Conservation (phyloP, 495 filamentous ascomycete species). For the Cladorrhinum samala region DNA sequence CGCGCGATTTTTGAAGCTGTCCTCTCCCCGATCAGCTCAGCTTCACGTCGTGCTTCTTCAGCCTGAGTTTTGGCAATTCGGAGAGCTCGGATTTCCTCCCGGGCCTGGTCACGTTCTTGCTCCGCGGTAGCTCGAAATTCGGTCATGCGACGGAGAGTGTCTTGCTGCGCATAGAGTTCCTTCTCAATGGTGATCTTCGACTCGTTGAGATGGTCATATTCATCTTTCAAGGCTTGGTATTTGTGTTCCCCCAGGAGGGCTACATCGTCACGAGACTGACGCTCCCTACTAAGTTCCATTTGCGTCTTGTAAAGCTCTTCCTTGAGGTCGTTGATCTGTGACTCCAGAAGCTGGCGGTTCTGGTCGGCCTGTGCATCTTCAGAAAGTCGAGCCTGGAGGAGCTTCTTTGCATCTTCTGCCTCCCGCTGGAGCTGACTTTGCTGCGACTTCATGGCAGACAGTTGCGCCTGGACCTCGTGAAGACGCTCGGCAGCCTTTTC, state of each 20-base stretch:
- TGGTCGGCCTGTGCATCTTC: constrained; percentile 84
- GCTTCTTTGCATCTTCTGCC: constrained; percentile 75
- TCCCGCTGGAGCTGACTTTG: constrained; percentile 79
- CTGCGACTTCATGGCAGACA: constrained; percentile 79
- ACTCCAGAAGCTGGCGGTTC: constrained; percentile 77
- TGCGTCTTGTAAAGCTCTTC: constrained; percentile 76
- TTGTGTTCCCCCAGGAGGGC: constrained; percentile 89
- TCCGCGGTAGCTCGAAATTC: constrained; percentile 75
- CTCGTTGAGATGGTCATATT: constrained; percentile 83
- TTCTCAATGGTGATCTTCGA: constrained; percentile 97
- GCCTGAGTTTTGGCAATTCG: constrained; percentile 74
- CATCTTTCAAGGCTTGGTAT: constrained; percentile 68
- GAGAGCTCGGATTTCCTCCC: constrained; percentile 74
- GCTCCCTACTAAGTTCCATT: constrained; percentile 81
- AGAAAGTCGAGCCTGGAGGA: constrained; percentile 81
- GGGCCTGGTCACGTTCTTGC: constrained; percentile 80
- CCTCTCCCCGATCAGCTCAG: constrained; percentile 74
- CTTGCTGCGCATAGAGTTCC: constrained; percentile 96
- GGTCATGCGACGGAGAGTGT: constrained; percentile 80
- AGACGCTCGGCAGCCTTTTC: constrained; percentile 73
- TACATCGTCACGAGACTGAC: constrained; percentile 94
- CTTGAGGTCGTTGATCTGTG: constrained; percentile 83
- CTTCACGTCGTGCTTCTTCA: constrained; percentile 77
- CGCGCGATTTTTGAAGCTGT: constrained; percentile 69
- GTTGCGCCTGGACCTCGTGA: constrained; percentile 78